Evolutionary conservation across 768 basidiomycete species (phyloP), one percentile per base, ranked within the genome.

Genomic region (Kwoniella sp.): DNA sequence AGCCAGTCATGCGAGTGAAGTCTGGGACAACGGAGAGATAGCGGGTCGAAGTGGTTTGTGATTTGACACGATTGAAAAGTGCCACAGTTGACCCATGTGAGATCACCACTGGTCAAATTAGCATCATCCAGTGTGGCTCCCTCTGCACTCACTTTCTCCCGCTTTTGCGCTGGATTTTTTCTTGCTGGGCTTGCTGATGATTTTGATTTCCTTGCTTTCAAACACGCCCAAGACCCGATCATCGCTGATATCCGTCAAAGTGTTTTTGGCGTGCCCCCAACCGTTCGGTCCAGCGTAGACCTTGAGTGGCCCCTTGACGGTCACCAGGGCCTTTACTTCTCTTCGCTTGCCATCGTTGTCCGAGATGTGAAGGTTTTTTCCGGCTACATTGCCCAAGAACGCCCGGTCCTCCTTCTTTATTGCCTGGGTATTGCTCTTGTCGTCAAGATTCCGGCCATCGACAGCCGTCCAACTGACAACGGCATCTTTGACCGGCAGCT

Each of bases 151-250:
- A 92, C 90, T 77, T 73, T 95, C 88, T 15, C 89, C 81, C 64
- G 89, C 90, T 80, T 93, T 93, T 39, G 86, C 88, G 69, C 86
- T 89, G 75, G 89, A 86, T 63, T 89, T 81, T 81, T 95, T 95
- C 80, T 96, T 95, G 78, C 88, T 89, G 3, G 93, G 93, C 75
- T 96, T 98, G 77, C 87, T 89, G 76, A 98, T 96, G 67, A 98
- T 89, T 75, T 91, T 92, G 79, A 98, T 96, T n/a, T 91, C 84
- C 39, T 87, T 85, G 60, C 88, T 89, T 37, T 88, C 85, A 77
- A 96, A 96, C 17, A 83, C 81, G 19, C 92, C 92, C 62, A 96
- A 83, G 29, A 89, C 79, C 32, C 85, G 81, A 69, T 89, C 87
- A 51, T 83, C 82, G 69, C 87, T 85, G 54, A 88, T 85, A 44